Percentiles rank a stretch among this genome's conserved stretches.
Conservation (phyloP, 805 yeast species). For the Pichia pseudocactophila region DNA sequence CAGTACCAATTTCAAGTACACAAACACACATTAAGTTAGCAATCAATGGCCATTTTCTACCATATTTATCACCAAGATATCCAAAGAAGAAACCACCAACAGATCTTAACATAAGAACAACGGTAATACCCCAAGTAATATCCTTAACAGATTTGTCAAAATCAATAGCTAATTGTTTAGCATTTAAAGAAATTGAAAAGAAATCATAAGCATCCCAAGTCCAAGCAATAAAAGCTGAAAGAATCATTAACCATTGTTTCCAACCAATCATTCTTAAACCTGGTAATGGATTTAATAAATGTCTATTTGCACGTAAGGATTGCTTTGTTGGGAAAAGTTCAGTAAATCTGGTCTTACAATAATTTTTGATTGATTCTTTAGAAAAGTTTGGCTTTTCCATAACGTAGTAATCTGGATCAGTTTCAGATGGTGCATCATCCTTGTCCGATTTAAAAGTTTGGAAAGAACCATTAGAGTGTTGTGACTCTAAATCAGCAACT, state of each 20-base stretch:
- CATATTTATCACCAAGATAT: constrained; percentile 48
- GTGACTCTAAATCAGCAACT: constrained; percentile 1
- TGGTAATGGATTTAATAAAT: constrained; percentile 54
- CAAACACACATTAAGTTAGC: constrained; percentile 38
- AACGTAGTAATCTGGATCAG: background rate
- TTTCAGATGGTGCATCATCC: background rate
- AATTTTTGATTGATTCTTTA: constrained; percentile 25
- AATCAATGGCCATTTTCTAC: constrained; percentile 52
- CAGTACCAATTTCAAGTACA: constrained; percentile 53
- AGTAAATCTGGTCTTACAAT: constrained; percentile 38
- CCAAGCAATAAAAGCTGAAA: constrained; percentile 50
- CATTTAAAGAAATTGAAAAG: constrained; percentile 48
- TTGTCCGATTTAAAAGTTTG: constrained; percentile 10
- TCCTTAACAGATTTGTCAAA: constrained; percentile 39
- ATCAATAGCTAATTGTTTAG: constrained; percentile 36
- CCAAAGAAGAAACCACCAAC: constrained; percentile 61
- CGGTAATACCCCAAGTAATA: constrained; percentile 58
- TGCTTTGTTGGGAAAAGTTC: constrained; percentile 41
- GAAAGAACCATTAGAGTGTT: constrained; percentile 5
- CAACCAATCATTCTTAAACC: constrained; percentile 39
- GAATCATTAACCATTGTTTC: constrained; percentile 49
- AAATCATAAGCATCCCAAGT: constrained; percentile 61
- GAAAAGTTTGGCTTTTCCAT: constrained; percentile 27
- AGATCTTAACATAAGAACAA: constrained; percentile 60
- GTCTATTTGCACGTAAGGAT: constrained; percentile 28